Evolutionary conservation across 352 stramenopile species (phyloP), one percentile per base, ranked within the genome.

Genomic region (Pythium dissotocum): DNA sequence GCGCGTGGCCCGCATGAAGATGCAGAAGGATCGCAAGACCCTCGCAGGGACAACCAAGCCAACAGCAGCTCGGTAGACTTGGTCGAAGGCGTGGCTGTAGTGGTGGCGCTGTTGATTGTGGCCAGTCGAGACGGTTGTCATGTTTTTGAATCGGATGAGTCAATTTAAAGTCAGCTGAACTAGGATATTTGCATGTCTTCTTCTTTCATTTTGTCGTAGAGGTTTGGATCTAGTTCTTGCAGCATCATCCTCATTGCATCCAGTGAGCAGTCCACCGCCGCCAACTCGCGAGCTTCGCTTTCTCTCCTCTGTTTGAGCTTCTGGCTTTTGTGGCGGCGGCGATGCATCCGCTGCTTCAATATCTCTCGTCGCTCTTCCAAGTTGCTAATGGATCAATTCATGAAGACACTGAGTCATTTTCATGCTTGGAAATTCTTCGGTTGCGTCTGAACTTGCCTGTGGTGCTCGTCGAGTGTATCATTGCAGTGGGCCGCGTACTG

Each of bases 401-500:
- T 24, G 24, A 26, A 54, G 12, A 54, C n/a, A 5, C 8, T 30
- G 14, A 54, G 6, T 13, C 32, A 44, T 30, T 58, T 58, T 6
- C 12, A 30, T n/a, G 14, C 8, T 4, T 58, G 51, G 12, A 60
- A 16, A 12, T 8, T 18, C 49, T n/a, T 53, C 57, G 8, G 58
- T 46, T 21, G 4, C 13, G 61, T 21, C 18, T 33, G 28, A 57
- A 1, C 32, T 26, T 32, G 89, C 83, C 67, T 77, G 2, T 54
- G 64, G 62, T 78, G 60, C 28, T 61, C 60, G 12, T 87, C 63
- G 7, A 92, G 69, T 9, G 67, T 44, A 2, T 70, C 52, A 5
- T 75, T 61, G 33, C 77, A 89, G 49, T 86, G 72, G 16, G 64
- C 60, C n/a, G 79, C 69, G 57, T 92, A 92, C 58, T 92, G 84